Conservation (phyloP, 2,329 filamentous ascomycete species). For the Stagonosporopsis rhizophila region DNA sequence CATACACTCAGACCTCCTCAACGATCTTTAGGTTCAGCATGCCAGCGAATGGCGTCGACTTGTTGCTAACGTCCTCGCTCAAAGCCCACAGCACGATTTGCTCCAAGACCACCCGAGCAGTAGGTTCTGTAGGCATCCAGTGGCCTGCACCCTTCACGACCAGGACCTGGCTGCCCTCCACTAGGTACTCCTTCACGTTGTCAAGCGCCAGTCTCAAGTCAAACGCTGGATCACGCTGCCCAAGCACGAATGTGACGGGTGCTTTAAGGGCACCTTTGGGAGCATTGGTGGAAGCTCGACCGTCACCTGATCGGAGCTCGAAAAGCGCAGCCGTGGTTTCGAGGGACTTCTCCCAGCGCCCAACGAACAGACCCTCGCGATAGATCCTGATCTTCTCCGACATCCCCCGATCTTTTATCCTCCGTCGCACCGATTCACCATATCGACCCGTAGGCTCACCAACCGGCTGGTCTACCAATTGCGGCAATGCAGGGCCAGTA, state of each 20-base stretch:
- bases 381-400: slow-evolving; percentile 62
- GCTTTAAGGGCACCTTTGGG: slow-evolving; percentile 58
- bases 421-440: slow-evolving; percentile 50
- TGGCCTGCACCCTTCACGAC: slow-evolving; percentile 60
- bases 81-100: slow-evolving; percentile 47
- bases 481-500: slow-evolving; percentile 58
- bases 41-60: slow-evolving; percentile 29
- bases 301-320: slow-evolving; percentile 44
- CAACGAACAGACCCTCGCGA: slow-evolving; percentile 56
- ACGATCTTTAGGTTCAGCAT: slow-evolving; percentile 30
- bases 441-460: slow-evolving; percentile 26
- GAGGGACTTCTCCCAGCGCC: slow-evolving; percentile 60
- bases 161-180: slow-evolving; percentile 58
- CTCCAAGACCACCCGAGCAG: slow-evolving; percentile 53
- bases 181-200: slow-evolving; percentile 61
- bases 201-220: slow-evolving; percentile 58
- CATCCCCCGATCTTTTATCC: slow-evolving; percentile 55
- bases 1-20: slow-evolving; percentile 16
- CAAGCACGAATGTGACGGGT: slow-evolving; percentile 62
- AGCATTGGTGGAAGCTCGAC: slow-evolving; percentile 28
- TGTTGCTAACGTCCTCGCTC: slow-evolving; percentile 28
- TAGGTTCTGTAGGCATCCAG: slow-evolving; percentile 58
- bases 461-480: slow-evolving; percentile 45
- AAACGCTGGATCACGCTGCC: slow-evolving; percentile 60
- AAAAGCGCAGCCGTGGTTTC: slow-evolving; percentile 58